Percentiles rank a stretch among this genome's conserved stretches.
Evolutionary conservation across 2,329 filamentous ascomycete species (phyloP).

Genomic region (Pseudonectria foliicola): DNA sequence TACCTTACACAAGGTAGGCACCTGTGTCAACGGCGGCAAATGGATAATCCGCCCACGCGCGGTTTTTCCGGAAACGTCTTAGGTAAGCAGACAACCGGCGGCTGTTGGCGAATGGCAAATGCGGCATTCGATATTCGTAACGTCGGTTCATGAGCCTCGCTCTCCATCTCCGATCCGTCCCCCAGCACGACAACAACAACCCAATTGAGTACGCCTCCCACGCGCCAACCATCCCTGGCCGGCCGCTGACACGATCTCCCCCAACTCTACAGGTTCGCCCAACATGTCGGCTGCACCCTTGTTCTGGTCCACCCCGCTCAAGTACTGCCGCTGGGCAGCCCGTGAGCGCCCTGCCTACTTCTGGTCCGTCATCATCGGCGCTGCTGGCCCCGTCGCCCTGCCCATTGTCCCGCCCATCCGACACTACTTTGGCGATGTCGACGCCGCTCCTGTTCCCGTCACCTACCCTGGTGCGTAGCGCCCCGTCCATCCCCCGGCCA

Average conservation of each 20-base stretch:
- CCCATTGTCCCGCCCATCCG: slow-evolving; percentile 68
- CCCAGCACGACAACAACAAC: slow-evolving; percentile 13
- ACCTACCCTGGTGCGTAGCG: slow-evolving; percentile 80
- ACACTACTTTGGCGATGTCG: slow-evolving; percentile 63
- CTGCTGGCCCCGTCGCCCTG: slow-evolving; percentile 63
- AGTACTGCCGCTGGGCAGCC: slow-evolving; percentile 81
- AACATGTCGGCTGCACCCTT: slow-evolving; percentile 58
- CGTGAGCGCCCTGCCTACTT: slow-evolving; percentile 88
- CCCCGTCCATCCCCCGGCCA: neutral
- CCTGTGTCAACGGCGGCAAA: slow-evolving; percentile 6
- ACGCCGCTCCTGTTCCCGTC: slow-evolving; percentile 66
- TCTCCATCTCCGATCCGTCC: slow-evolving; percentile 16
- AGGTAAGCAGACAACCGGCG: too few relatives aligned
- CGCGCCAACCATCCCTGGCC: neutral
- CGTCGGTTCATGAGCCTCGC: slow-evolving; percentile 6
- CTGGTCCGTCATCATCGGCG: slow-evolving; percentile 73
- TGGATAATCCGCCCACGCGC: slow-evolving; percentile 22
- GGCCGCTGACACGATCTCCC: neutral
- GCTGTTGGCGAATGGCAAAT: too few relatives aligned
- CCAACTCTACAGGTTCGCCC: slow-evolving; percentile 8
- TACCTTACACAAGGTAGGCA: neutral
- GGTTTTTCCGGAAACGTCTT: slow-evolving; percentile 19
- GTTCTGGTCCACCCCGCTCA: slow-evolving; percentile 79
- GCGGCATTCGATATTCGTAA: slow-evolving; percentile 17
- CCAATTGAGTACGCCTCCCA: slow-evolving; percentile 29